Conservation (phyloP, 192 early-diverging fungal genomes). For the Coemansia sp. region DNA sequence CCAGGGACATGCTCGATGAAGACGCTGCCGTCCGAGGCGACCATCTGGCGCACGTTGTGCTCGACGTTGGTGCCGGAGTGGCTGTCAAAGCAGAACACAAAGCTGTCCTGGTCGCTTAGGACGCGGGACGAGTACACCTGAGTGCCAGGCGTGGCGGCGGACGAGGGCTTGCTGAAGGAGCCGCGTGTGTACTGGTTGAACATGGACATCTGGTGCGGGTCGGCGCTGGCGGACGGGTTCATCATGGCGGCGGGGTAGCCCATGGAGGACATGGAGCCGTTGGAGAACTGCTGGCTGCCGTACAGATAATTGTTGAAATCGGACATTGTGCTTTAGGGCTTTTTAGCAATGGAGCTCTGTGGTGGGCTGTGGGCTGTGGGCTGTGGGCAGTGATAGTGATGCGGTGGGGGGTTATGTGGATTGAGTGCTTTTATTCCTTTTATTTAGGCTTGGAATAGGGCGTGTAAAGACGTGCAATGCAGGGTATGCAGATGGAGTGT, state of each 20-base stretch:
- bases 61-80: constrained; percentile 9
- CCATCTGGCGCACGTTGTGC: constrained; percentile 23
- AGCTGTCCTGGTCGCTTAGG: constrained; percentile 22
- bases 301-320: constrained; percentile 36
- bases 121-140: constrained; percentile 18
- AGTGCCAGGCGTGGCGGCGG: constrained; percentile 4
- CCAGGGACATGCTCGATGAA: constrained; percentile 34
- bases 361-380: too few species aligned
- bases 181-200: constrained; percentile 17
- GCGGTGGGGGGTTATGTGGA: background rate
- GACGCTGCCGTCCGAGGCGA: constrained; percentile 14
- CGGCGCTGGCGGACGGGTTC: constrained; percentile 4
- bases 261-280: constrained; percentile 9
- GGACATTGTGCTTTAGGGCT: constrained; percentile 10
- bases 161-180: background rate
- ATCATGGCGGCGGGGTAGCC: constrained; percentile 13
- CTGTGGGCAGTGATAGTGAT: too few species aligned
- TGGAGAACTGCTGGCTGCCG: constrained; percentile 16
- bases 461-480: background rate
- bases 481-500: background rate
- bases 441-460: background rate
- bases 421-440: too few species aligned
- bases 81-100: constrained; percentile 20
- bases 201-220: constrained; percentile 17
- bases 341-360: background rate